Base-by-base conservation (phyloP, 1,284 basidiomycete species). In the Fistulina hepatica region DNA sequence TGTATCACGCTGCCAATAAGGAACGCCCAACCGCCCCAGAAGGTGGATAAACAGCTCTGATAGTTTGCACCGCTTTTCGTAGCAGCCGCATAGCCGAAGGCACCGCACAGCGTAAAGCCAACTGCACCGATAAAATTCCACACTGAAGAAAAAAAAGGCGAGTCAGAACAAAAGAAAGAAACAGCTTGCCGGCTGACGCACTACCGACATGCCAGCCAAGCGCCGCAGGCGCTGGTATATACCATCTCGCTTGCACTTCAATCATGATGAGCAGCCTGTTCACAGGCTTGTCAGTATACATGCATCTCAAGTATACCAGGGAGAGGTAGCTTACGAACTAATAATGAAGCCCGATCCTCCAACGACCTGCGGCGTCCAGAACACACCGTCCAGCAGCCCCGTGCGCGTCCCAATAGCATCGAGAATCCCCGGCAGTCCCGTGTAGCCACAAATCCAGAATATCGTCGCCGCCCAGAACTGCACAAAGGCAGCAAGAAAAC, bases 21-120 rank as follows among this genome's bases (percentile, higher is more conserved):
- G 58, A 76, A 77, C 5, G 67, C 73, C 67, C 71, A 76, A 11
- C 67, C 63, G 15, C 71, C 73, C 73, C 72, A 77, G 48, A 73
- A 76, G 0, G 73, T 76, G 10, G 63, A 59, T 25, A 73, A 52
- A 6, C 61, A 59, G 45, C 69, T 70, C 51, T 77, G 63, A 46
- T 73, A 76, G 32, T 61, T 53, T 23, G 56, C 56, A n/a, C 61
- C 57, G 24, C 40, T 47, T 39, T 42, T 56, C 5, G 33, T 44
- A 21, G 48, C 45, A 4, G 57, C 44, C 4, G 59, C 66, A 42
- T 65, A 73, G 0, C 73, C 73, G 6, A 75, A 54, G 2, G 65
- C 70, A 6, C 70, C 73, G 39, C 70, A 76, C 2, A 73, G 53
- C 24, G 63, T 64, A 55, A 76, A 77, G 4, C 74, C 73, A 4